A percentile compares a stretch with the other conserved stretches of the same genome.
These are phyloP conservation scores for Asterionellopsis glacialis DNA, from an alignment of 108 stramenopile genomes.

Conservation along the genomic window DNA sequence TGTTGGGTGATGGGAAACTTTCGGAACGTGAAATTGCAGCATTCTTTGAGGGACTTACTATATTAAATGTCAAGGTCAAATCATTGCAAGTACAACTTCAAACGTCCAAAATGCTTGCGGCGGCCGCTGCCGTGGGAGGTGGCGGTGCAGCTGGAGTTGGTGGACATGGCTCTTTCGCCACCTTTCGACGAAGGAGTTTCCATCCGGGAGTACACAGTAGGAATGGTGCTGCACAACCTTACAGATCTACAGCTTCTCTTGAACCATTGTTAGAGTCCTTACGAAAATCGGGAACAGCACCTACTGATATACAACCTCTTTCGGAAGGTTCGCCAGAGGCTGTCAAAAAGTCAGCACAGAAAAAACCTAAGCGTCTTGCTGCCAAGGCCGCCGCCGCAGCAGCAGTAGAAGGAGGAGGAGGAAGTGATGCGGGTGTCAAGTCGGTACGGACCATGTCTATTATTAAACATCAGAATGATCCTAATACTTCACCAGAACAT, in stretches of 20 bases:
- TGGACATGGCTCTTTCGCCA: no score
- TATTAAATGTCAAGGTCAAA: conserved; percentile 11
- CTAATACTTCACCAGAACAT: not conserved
- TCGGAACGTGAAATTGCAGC: conserved; percentile 14
- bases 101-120: not conserved
- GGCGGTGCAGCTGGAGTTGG: no score
- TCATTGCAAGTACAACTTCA: conserved; percentile 11
- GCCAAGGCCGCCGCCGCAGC: not conserved
- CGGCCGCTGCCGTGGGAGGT: no score
- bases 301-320: not conserved
- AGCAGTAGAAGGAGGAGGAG: not conserved
- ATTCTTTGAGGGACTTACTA: conserved; percentile 16
- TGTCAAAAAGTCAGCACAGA: not conserved
- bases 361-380: not conserved
- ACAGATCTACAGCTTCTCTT: not conserved
- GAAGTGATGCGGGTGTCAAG: not conserved
- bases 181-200: no score
- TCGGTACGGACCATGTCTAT: not conserved
- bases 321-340: not conserved
- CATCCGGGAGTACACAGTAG: no score
- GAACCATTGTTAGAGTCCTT: not conserved
- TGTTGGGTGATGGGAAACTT: conserved; percentile 16
- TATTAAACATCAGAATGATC: not conserved
- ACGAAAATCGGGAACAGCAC: not conserved
- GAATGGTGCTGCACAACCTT: no score